These are phyloP conservation scores for Whalleya microplaca DNA, from an alignment of 2,329 filamentous ascomycete species.

Conservation along the genomic window DNA sequence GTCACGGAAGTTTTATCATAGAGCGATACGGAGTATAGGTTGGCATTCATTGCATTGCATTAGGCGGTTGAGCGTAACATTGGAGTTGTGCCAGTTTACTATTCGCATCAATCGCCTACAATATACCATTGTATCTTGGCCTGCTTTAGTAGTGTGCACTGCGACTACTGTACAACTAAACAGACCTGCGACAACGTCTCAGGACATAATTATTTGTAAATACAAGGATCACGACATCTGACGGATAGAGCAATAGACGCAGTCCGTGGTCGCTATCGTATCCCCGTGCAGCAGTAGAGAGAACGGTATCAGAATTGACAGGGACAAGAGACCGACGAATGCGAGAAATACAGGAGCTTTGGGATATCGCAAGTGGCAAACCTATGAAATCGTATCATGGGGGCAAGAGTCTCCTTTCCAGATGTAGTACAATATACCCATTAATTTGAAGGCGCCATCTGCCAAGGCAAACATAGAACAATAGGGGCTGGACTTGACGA, in stretches of 20 bases:
- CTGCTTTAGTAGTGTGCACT: not conserved
- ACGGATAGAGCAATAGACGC: not conserved
- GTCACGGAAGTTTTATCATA: conserved; percentile 6
- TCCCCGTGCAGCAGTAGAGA: not conserved
- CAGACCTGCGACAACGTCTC: not conserved
- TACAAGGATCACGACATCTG: not conserved
- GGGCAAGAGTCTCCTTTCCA: not conserved
- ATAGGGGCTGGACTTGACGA: not conserved
- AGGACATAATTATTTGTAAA: not conserved
- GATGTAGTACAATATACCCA: not conserved
- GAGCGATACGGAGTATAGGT: conserved; percentile 7
- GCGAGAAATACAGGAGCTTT: not conserved
- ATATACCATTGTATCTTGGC: not conserved
- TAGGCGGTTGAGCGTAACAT: conserved; percentile 5
- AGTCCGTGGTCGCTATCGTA: not conserved
- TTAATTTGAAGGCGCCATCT: not conserved
- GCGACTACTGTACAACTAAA: not conserved
- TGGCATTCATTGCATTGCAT: conserved; percentile 17
- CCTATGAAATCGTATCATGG: not conserved
- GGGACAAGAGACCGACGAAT: not conserved
- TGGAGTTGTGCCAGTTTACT: conserved; percentile 2
- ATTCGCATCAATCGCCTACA: not conserved
- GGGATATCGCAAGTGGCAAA: not conserved
- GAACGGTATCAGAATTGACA: not conserved
- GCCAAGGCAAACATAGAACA: not conserved